Evolutionary conservation across 164 flowering plant species (phyloP).

Genomic region (Amborella trichopoda): DNA sequence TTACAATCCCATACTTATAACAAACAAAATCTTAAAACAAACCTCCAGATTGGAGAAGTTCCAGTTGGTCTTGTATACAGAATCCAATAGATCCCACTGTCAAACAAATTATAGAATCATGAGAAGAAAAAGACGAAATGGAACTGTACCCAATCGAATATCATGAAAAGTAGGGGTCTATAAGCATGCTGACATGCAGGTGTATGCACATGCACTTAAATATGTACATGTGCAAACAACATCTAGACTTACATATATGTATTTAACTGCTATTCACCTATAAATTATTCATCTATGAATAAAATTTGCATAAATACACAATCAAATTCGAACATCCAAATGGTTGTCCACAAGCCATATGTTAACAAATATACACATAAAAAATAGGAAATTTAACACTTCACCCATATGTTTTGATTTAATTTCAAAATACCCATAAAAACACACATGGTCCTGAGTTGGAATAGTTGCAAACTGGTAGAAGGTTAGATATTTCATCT

Average conservation of each 20-base stretch:
- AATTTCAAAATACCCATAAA: too few relatives aligned
- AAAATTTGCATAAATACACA: background rate
- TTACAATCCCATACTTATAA: background rate
- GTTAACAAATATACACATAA: too few relatives aligned
- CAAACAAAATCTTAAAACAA: slow-evolving; percentile 12
- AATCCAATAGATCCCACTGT: slow-evolving; percentile 92
- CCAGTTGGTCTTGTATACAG: slow-evolving; percentile 76
- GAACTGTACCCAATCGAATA: too few relatives aligned
- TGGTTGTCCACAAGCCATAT: background rate
- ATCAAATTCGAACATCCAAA: background rate
- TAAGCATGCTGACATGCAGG: background rate
- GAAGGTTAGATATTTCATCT: too few relatives aligned
- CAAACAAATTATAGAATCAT: slow-evolving; percentile 4
- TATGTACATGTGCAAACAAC: background rate
- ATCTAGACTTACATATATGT: too few relatives aligned
- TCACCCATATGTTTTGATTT: too few relatives aligned
- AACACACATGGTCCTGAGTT: too few relatives aligned
- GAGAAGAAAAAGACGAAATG: background rate
- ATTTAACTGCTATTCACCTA: too few relatives aligned
- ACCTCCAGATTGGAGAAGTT: slow-evolving; percentile 83
- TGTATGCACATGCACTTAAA: background rate
- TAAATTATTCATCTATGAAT: too few relatives aligned
- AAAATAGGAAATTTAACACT: too few relatives aligned
- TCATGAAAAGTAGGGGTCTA: background rate
- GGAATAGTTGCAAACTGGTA: too few relatives aligned